These are phyloP conservation scores for Aquilaria agallochum DNA, from an alignment of 441 rosid genomes.

Conservation along the genomic window DNA sequence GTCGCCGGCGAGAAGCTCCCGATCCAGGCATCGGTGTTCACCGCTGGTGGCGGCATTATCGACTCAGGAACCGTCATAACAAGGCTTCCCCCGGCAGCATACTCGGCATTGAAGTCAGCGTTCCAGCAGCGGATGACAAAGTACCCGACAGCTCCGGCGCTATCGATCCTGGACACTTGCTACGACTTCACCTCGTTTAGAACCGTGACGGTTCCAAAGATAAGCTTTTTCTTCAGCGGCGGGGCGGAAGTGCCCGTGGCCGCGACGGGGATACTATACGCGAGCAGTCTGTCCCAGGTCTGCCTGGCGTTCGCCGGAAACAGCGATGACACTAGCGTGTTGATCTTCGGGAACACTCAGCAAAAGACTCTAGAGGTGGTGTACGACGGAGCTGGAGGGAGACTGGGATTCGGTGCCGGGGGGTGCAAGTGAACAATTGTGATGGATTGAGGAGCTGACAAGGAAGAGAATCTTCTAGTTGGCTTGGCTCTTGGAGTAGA, in stretches of 20 bases:
- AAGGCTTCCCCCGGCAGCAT: constrained; percentile 50
- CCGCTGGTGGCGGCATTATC: constrained; percentile 38
- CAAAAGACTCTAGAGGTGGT: constrained; percentile 67
- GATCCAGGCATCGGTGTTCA: constrained; percentile 41
- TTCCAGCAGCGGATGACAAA: constrained; percentile 46
- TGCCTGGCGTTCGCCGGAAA: constrained; percentile 83
- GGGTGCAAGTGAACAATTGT: constrained; percentile 31
- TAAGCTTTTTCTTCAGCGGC: constrained; percentile 47
- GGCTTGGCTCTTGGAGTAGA: background rate
- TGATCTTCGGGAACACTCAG: constrained; percentile 75
- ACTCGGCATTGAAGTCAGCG: constrained; percentile 32
- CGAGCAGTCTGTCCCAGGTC: constrained; percentile 32
- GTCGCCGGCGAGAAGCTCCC: constrained; percentile 41
- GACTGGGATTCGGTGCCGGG: constrained; percentile 65
- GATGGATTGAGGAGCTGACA: too few species aligned
- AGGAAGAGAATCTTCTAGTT: constrained; percentile 11
- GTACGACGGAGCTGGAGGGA: constrained; percentile 51
- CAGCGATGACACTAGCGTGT: constrained; percentile 33
- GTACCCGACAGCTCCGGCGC: constrained; percentile 44
- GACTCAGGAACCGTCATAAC: constrained; percentile 70
- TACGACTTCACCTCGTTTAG: constrained; percentile 43
- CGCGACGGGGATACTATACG: constrained; percentile 34
- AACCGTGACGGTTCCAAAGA: constrained; percentile 36
- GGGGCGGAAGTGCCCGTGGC: constrained; percentile 38
- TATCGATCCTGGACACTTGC: constrained; percentile 74